phyloP scores from a whole-genome alignment of 148 eudicot genomes.

The Heliamphora exappendiculata region DNA sequence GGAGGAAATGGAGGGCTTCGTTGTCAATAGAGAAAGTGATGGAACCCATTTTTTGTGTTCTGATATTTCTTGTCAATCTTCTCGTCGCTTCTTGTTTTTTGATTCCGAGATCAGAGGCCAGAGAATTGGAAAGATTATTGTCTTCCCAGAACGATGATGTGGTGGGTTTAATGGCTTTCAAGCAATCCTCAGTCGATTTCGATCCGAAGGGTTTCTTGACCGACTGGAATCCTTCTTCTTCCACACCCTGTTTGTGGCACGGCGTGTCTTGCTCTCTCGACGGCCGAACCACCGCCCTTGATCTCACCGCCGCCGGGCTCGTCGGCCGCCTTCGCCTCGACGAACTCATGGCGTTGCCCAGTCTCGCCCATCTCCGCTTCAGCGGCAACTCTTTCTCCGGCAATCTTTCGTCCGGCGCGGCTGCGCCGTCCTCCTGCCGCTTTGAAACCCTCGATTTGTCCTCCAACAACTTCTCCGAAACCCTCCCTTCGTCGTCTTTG shows the following conservation, averaged over 20 bases:
- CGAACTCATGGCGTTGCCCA: conserved; percentile 23
- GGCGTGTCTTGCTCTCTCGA: conserved; percentile 33
- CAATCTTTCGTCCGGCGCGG: conserved; percentile 19
- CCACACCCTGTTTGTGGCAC: conserved; percentile 33
- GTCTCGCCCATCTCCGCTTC: conserved; percentile 21
- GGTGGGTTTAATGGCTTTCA: conserved; percentile 28
- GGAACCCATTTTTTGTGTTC: neutral
- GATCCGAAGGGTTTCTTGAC: conserved; percentile 29
- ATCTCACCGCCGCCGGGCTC: conserved; percentile 29
- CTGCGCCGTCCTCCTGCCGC: conserved; percentile 9
- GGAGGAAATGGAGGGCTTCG: neutral
- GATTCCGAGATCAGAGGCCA: conserved; percentile 10
- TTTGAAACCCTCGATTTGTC: conserved; percentile 37
- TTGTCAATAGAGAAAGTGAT: neutral
- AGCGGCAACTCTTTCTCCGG: conserved; percentile 34
- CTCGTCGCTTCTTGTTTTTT: conserved; percentile 11
- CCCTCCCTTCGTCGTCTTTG: conserved; percentile 15
- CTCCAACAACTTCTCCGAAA: conserved; percentile 30
- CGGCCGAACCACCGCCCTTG: conserved; percentile 19
- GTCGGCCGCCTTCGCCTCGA: conserved; percentile 28
- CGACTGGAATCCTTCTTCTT: conserved; percentile 24
- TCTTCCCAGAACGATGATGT: conserved; percentile 16
- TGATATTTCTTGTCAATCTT: conserved; percentile 10
- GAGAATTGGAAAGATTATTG: too few species aligned
- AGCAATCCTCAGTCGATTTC: conserved; percentile 25